Percentiles rank a stretch among this genome's conserved stretches.
Evolutionary conservation across 306 rosid species (phyloP).

Genomic region (Gillenia trifoliata): DNA sequence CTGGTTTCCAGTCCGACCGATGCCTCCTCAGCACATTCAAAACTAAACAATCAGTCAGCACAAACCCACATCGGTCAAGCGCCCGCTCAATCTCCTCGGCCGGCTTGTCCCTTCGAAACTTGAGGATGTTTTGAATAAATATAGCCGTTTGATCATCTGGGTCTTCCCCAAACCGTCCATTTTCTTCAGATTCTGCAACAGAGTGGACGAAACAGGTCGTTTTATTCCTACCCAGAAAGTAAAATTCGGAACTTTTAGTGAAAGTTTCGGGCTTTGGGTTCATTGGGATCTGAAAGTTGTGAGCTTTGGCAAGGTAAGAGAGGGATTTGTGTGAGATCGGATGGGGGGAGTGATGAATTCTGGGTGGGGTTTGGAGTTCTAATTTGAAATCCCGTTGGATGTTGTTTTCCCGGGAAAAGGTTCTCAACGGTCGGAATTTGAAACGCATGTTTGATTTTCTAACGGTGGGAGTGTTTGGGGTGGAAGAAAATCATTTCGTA

Average conservation of each 20-base stretch:
- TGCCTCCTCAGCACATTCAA: constrained; percentile 59
- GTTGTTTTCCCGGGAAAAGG: constrained; percentile 19
- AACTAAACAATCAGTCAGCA: constrained; percentile 39
- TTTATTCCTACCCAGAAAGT: constrained; percentile 2
- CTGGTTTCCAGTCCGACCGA: constrained; percentile 68
- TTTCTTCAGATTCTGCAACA: constrained; percentile 10
- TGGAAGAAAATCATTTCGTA: background rate
- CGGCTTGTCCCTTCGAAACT: constrained; percentile 57
- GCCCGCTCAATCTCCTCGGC: constrained; percentile 47
- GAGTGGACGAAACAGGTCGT: constrained; percentile 29
- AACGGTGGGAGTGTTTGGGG: background rate
- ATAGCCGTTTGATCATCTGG: constrained; percentile 24
- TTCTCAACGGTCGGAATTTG: constrained; percentile 18
- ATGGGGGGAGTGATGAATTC: background rate
- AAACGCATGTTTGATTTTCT: constrained; percentile 3
- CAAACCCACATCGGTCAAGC: constrained; percentile 40
- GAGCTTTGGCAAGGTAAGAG: background rate
- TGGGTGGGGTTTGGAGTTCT: constrained; percentile 11
- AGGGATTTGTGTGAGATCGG: constrained; percentile 1
- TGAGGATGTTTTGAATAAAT: constrained; percentile 53
- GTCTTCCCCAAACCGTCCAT: constrained; percentile 1
- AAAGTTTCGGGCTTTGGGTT: constrained; percentile 12
- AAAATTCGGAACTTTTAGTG: background rate
- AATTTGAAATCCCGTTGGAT: constrained; percentile 15
- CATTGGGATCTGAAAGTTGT: background rate